phyloP scores from a whole-genome alignment of 2,329 filamentous ascomycete species.

The Epichloe coenophiala region DNA sequence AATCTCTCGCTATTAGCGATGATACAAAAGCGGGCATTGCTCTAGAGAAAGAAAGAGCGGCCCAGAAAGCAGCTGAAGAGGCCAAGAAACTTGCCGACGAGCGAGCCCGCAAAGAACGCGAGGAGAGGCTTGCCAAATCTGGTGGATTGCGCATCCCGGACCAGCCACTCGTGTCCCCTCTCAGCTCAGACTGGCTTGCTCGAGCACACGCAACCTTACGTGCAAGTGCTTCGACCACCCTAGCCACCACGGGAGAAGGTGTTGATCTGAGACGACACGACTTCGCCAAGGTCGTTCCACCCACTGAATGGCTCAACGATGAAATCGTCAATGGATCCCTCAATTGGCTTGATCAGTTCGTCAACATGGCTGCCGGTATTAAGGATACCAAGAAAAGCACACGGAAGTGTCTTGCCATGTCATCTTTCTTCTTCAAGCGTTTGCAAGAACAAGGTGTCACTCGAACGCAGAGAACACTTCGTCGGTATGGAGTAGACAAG shows the following conservation, averaged over 20 bases:
- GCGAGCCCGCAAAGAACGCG: conserved; percentile 4
- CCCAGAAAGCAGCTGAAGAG: conserved; percentile 13
- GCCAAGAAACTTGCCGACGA: conserved; percentile 14
- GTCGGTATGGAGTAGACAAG: conserved; percentile 41
- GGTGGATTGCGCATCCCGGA: conserved; percentile 18
- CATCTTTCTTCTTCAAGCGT: conserved; percentile 51
- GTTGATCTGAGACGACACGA: conserved; percentile 40
- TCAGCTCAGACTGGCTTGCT: conserved; percentile 16
- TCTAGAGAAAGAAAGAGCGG: conserved; percentile 8
- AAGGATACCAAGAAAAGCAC: conserved; percentile 29
- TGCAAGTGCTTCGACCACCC: conserved; percentile 19
- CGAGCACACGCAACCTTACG: conserved; percentile 19
- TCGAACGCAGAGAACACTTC: conserved; percentile 40
- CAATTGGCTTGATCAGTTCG: conserved; percentile 41
- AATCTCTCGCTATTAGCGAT: conserved; percentile 15
- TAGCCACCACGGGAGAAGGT: conserved; percentile 35
- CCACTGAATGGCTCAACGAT: conserved; percentile 59
- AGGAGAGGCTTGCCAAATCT: conserved; percentile 16
- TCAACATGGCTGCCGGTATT: conserved; percentile 43
- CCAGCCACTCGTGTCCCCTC: conserved; percentile 13
- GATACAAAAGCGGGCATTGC: conserved; percentile 10
- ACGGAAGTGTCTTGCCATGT: conserved; percentile 49
- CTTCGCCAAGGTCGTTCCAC: conserved; percentile 46
- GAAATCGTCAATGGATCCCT: conserved; percentile 59
- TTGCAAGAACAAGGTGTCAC: conserved; percentile 33